These are phyloP conservation scores for Heritiera fomes DNA, from an alignment of 345 rosid species.

Conservation along the genomic window DNA sequence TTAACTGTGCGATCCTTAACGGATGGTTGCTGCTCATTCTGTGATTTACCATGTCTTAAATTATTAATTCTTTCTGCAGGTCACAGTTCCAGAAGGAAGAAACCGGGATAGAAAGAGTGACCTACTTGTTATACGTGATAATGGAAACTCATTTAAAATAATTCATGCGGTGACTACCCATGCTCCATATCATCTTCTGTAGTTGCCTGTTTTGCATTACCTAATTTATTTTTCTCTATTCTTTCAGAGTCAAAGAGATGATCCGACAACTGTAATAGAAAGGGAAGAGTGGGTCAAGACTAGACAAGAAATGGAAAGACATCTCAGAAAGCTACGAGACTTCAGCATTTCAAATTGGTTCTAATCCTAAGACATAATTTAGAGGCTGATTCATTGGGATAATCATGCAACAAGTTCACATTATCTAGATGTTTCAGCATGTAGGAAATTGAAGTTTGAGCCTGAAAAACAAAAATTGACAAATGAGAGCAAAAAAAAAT, in stretches of 20 bases:
- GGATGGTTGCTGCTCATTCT: neutral
- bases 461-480: neutral
- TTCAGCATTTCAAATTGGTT: constrained; percentile 85
- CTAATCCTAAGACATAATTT: constrained; percentile 25
- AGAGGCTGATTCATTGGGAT: neutral
- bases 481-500: neutral
- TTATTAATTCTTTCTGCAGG: constrained; percentile 41
- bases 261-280: constrained; percentile 76
- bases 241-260: constrained; percentile 63
- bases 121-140: constrained; percentile 80
- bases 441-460: neutral
- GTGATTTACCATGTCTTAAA: neutral
- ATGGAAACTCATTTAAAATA: constrained; percentile 79
- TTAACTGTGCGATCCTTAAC: neutral
- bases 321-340: constrained; percentile 86
- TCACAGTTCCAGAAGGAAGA: constrained; percentile 80
- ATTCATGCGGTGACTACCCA: constrained; percentile 51
- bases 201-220: neutral
- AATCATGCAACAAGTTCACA: constrained; percentile 9
- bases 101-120: constrained; percentile 80
- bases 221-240: constrained; percentile 10
- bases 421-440: neutral
- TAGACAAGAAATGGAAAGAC: constrained; percentile 85
- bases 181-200: neutral
- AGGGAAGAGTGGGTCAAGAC: constrained; percentile 83